Conservation (phyloP, 2,329 filamentous ascomycete species). For the Mycosphaerella arachidis region DNA sequence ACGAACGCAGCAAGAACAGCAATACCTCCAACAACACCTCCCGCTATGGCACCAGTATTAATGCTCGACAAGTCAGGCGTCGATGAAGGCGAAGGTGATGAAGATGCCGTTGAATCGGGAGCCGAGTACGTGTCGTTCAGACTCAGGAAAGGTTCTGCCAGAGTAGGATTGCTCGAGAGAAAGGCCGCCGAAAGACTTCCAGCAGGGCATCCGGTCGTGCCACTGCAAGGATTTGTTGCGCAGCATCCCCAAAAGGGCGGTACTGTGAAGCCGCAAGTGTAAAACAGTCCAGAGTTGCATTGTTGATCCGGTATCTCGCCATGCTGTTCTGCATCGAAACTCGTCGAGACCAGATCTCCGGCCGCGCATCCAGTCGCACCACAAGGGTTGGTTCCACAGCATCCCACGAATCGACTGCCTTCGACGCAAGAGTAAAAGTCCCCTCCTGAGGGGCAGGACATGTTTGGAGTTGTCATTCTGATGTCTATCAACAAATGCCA, state of each 20-base stretch:
- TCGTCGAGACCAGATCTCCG: conserved; percentile 4
- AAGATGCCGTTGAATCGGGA: not conserved
- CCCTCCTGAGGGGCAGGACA: conserved; percentile 10
- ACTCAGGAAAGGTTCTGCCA: conserved; percentile 4
- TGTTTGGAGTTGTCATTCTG: conserved; percentile 7
- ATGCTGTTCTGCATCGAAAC: conserved; percentile 6
- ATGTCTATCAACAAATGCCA: too few relatives aligned
- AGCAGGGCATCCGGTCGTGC: conserved; percentile 1
- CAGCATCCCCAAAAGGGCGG: conserved; percentile 13
- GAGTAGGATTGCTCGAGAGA: conserved; percentile 2
- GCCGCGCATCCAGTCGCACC: conserved; percentile 5
- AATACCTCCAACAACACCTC: conserved; percentile 6
- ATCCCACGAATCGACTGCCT: conserved; percentile 9
- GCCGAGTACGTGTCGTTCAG: conserved; percentile 1
- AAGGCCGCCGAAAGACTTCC: conserved; percentile 3
- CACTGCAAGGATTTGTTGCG: conserved; percentile 4
- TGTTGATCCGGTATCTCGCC: conserved; percentile 6
- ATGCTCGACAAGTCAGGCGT: not conserved
- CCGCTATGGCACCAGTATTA: conserved; percentile 5
- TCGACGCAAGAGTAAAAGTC: conserved; percentile 9
- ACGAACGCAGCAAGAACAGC: conserved; percentile 1
- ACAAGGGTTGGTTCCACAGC: conserved; percentile 11
- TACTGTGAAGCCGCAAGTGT: conserved; percentile 1
- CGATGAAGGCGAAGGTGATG: not conserved
- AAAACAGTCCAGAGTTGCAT: conserved; percentile 5